Base-by-base conservation (phyloP, 2,329 filamentous ascomycete genomes). In the Stachybotrys chartarum region DNA sequence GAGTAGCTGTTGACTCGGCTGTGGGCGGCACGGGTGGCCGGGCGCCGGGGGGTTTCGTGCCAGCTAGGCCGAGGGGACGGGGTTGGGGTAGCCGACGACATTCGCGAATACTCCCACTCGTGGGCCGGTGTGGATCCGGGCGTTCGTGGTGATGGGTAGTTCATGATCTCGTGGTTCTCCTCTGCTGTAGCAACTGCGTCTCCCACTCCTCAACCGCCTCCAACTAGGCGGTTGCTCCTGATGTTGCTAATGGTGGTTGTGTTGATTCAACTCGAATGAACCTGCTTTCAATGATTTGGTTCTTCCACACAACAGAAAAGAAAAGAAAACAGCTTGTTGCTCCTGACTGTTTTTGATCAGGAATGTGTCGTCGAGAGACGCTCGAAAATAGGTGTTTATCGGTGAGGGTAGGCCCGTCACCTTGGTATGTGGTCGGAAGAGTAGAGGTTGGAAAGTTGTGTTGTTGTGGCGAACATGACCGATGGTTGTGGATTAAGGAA, bases 361-460 rank as follows among this genome's bases (percentile, higher is more conserved):
- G 60, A 55, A 54, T 57, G 56, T 58, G 58, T 57, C 61, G 60
- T 54, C 55, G 59, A 59, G 52, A 10, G 35, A 42, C 35, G 35
- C 35, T 42, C 35, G 35, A 42, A 14, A 14, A 14, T 42, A 39
- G 14, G 14, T 10, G 35, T 8, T 47, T 8, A 47, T 75, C 75
- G 76, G 70, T 72, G 70, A 68, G 71, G 72, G 71, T 71, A 75
- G 68, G 69, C 74, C 73, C 71, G 79, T 83, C 80, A 83, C 80
- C 80, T 80, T 76, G 78, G 78, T 80, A 80, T 81, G 75, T 79
- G 76, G 75, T 81, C 78, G 79, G 78, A 78, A 68, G 78, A 77
- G 76, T 76, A 78, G 77, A 75, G 77, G 72, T 76, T 78, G 70
- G 73, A 75, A 70, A 71, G 73, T 66, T 73, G 73, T 77, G 72